Evolutionary conservation across 139 green algal species (phyloP).

Genomic region (Tetraselmis striata): DNA sequence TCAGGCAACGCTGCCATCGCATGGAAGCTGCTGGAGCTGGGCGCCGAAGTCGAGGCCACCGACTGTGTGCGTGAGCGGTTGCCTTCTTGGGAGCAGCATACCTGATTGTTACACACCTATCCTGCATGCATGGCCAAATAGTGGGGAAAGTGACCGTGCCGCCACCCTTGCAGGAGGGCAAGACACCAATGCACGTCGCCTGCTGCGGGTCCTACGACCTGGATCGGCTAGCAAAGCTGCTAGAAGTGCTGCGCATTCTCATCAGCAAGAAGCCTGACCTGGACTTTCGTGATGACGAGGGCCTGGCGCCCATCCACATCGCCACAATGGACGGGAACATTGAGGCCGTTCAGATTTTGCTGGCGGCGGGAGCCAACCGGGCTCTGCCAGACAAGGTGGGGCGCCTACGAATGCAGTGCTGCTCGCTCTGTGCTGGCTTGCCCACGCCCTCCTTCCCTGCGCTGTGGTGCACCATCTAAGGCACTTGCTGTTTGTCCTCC

Average conservation of each 20-base stretch:
- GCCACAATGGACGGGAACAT: background rate
- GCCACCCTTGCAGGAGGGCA: background rate
- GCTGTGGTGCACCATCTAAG: too few species aligned
- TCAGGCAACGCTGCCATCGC: background rate
- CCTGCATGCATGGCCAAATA: too few species aligned
- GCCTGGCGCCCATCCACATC: background rate
- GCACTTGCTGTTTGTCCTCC: background rate
- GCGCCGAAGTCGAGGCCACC: background rate
- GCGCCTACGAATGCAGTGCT: too few species aligned
- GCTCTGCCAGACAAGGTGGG: background rate
- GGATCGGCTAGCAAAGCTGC: background rate
- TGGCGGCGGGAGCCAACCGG: background rate
- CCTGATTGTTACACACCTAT: too few species aligned
- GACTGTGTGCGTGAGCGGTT: background rate
- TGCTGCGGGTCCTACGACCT: background rate
- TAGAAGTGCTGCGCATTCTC: background rate
- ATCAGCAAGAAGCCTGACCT: background rate
- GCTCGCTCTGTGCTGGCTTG: too few species aligned
- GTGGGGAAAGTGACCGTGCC: too few species aligned
- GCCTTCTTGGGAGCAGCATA: too few species aligned
- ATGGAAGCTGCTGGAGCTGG: background rate
- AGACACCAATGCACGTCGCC: background rate
- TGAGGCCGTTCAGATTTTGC: background rate
- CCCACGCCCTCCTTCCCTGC: too few species aligned
- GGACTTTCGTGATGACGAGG: background rate